Conservation (phyloP, 352 stramenopile genomes). For the Globisporangium recalcitrans region DNA sequence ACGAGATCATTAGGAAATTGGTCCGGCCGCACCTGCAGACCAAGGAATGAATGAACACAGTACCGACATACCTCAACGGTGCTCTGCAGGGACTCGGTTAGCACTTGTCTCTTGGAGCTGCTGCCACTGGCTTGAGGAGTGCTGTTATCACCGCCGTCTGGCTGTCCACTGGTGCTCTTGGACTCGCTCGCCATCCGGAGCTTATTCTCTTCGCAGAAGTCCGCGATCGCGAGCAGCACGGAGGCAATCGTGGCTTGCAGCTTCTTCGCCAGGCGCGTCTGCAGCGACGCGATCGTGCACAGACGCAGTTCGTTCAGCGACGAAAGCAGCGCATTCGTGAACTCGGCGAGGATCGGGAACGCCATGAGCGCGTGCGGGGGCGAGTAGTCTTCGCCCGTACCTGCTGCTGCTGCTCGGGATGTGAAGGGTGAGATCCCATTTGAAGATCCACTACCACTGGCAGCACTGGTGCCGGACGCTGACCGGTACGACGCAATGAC, state of each 20-base stretch:
- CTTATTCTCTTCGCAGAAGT: conserved; percentile 54
- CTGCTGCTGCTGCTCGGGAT: conserved; percentile 4
- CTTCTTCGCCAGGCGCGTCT: conserved; percentile 47
- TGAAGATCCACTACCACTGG: conserved; percentile 3
- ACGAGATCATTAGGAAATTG: not conserved
- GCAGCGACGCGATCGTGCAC: conserved; percentile 61
- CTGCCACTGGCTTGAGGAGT: conserved; percentile 9
- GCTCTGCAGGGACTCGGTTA: conserved; percentile 40
- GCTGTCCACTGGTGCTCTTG: conserved; percentile 1
- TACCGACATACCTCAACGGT: conserved; percentile 54
- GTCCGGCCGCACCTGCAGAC: not conserved
- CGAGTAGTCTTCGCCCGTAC: conserved; percentile 37
- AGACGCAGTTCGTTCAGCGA: conserved; percentile 85
- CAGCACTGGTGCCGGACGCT: conserved; percentile 18
- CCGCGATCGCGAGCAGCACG: conserved; percentile 44
- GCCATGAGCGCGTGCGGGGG: conserved; percentile 80
- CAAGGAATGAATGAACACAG: conserved; percentile 1
- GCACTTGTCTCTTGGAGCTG: conserved; percentile 12
- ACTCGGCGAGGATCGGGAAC: conserved; percentile 80
- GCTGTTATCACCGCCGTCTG: not conserved
- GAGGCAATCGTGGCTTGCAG: conserved; percentile 48
- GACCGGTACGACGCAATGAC: conserved; percentile 68
- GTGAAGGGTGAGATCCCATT: conserved; percentile 10
- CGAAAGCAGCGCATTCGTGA: conserved; percentile 74
- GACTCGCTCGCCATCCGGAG: conserved; percentile 23